These are phyloP conservation scores for Starmerella etchellsii DNA, from an alignment of 805 yeast species.

Conservation along the genomic window DNA sequence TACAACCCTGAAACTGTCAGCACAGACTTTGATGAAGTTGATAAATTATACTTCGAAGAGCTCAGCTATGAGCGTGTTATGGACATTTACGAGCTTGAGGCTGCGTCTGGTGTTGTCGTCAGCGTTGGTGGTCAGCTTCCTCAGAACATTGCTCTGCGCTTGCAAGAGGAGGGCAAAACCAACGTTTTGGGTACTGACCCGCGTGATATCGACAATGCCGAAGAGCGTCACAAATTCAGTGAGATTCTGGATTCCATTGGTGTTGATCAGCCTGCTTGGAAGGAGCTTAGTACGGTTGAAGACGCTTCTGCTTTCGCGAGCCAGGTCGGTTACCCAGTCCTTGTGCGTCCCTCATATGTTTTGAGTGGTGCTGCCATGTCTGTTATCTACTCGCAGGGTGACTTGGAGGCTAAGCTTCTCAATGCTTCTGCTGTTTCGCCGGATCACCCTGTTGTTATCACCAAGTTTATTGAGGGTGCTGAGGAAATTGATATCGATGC, in stretches of 20 bases:
- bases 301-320: conserved; percentile 81
- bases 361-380: conserved; percentile 98
- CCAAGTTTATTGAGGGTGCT: conserved; percentile 91
- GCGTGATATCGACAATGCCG: conserved; percentile 90
- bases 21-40: conserved; percentile 97
- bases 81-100: conserved; percentile 92
- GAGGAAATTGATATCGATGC: conserved; percentile 96
- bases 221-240: conserved; percentile 96
- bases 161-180: conserved; percentile 56
- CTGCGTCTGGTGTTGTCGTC: conserved; percentile 80
- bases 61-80: conserved; percentile 88
- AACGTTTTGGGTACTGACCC: conserved; percentile 89
- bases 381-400: conserved; percentile 66
- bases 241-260: conserved; percentile 83
- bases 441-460: conserved; percentile 94
- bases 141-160: conserved; percentile 81
- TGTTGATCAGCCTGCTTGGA: conserved; percentile 97
- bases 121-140: conserved; percentile 98
- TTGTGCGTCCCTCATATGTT: conserved; percentile 95
- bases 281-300: conserved; percentile 73
- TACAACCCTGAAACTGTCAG: conserved; percentile 98
- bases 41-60: conserved; percentile 91
- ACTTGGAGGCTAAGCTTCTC: conserved; percentile 67
- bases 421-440: conserved; percentile 87
- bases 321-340: conserved; percentile 83